Base-by-base conservation (phyloP, 1,139 yeast genomes). In the Yamadazyma dushanensis region DNA sequence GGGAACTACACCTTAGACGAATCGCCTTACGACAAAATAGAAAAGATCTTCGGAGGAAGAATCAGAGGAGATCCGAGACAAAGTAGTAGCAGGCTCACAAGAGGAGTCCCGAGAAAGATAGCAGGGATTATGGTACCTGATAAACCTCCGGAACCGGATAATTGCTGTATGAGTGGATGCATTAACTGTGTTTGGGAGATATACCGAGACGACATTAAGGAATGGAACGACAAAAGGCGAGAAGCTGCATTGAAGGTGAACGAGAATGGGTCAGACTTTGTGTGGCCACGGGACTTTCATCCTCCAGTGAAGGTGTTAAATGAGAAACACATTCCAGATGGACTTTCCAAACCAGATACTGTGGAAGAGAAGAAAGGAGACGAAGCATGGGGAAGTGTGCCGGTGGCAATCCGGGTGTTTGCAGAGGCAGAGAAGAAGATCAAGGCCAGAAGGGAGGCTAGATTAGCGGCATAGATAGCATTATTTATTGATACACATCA, bases 81-180 rank as follows among this genome's bases (percentile, higher is more conserved):
- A 27, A 66, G 80, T 4, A 72, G 82, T 0, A 73, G 81, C 43
- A 56, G 84, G 38, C 51, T 71, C 10, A 52, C 63, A 5, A 53
- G 72, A 23, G 72, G 73, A 4, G 57, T 65, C 31, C 69, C 76
- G 1, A 49, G 59, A 26, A 47, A 51, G 2, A 78, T 90, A 5
- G 90, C 80, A 0, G 97, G 97, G 0, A 65, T 90, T 0, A 57
- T 57, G 3, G 95, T 92, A 0, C 96, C 96, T 2, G 78, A 76
- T 13, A 74, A 73, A 51, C 98, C 98, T 1, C 69, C 66, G 5
- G 96, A 88, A 51, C 97, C 97, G 2, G 95, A 89, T 51, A 89
- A 90, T 57, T 92, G 98, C 58, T 92, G 98, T 58, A 89, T 89
- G 96, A 83, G 95, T 45, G 98, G 98, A 2, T 92, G 98, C 58